These are phyloP conservation scores for Fonsecaea pedrosoi DNA, from an alignment of 2,329 filamentous ascomycete species.

Conservation along the genomic window DNA sequence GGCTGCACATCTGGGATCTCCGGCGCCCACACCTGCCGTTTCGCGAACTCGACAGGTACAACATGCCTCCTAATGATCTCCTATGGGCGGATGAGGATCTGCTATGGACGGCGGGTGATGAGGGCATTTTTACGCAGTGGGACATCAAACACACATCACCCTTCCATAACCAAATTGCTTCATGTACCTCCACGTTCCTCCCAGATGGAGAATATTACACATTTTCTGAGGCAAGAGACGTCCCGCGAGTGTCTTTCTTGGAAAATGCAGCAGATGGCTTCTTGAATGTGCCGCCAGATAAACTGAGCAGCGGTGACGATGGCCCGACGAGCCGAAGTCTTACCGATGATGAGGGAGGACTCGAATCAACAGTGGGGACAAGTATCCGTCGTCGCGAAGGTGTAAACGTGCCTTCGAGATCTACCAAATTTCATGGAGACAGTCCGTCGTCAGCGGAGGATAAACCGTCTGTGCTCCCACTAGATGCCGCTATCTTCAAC, in stretches of 20 bases:
- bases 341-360: slow-evolving; percentile 61
- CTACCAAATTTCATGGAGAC: slow-evolving; percentile 60
- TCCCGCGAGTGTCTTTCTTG: slow-evolving; percentile 50
- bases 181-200: slow-evolving; percentile 64
- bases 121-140: slow-evolving; percentile 67
- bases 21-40: slow-evolving; percentile 67
- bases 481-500: slow-evolving; percentile 58
- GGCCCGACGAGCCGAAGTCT: slow-evolving; percentile 58
- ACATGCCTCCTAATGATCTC: slow-evolving; percentile 63
- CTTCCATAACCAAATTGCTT: slow-evolving; percentile 62
- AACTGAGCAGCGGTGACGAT: slow-evolving; percentile 55
- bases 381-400: slow-evolving; percentile 56
- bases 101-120: slow-evolving; percentile 68
- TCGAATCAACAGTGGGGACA: slow-evolving; percentile 61
- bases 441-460: slow-evolving; percentile 60
- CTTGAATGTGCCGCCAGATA: slow-evolving; percentile 50
- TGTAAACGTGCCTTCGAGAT: slow-evolving; percentile 55
- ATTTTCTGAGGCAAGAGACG: slow-evolving; percentile 60
- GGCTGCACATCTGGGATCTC: slow-evolving; percentile 70
- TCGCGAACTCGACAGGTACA: slow-evolving; percentile 64
- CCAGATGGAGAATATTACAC: slow-evolving; percentile 63
- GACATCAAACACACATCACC: slow-evolving; percentile 67
- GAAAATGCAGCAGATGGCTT: slow-evolving; percentile 50
- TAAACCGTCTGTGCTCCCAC: slow-evolving; percentile 55
- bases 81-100: slow-evolving; percentile 69